These are phyloP conservation scores for Hydnum rufescens DNA, from an alignment of 768 basidiomycete species.

Conservation along the genomic window DNA sequence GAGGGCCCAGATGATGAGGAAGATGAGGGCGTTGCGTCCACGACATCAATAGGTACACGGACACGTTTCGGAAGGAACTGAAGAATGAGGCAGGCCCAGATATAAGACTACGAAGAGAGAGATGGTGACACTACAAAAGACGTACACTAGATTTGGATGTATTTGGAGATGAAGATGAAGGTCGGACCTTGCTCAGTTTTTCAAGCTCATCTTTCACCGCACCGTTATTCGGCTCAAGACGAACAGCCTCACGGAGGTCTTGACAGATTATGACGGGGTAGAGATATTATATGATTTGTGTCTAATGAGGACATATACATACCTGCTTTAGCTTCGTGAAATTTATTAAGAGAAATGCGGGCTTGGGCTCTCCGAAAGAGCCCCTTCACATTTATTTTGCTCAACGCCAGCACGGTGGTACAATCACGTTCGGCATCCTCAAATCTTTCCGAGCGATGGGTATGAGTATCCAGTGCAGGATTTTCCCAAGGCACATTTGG, in stretches of 20 bases:
- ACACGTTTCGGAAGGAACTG: conserved; percentile 4
- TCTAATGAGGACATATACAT: too few species aligned
- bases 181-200: neutral
- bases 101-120: neutral
- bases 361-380: conserved; percentile 65
- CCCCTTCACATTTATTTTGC: conserved; percentile 50
- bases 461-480: conserved; percentile 9
- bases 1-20: too few species aligned
- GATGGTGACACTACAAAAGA: too few species aligned
- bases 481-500: conserved; percentile 14
- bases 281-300: too few species aligned
- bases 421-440: conserved; percentile 75
- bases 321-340: conserved; percentile 47
- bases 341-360: conserved; percentile 31
- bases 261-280: neutral
- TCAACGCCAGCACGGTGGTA: conserved; percentile 36
- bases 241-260: conserved; percentile 45
- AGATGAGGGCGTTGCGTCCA: conserved; percentile 26
- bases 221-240: conserved; percentile 43
- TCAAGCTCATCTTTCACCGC: conserved; percentile 42
- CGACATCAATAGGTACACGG: conserved; percentile 13
- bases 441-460: conserved; percentile 25
- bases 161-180: too few species aligned
- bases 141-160: too few species aligned
- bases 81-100: conserved; percentile 10